A percentile compares a stretch with the other conserved stretches of the same genome.
Conservation (phyloP, 768 basidiomycete species). For the Rhodotorula babjevae region DNA sequence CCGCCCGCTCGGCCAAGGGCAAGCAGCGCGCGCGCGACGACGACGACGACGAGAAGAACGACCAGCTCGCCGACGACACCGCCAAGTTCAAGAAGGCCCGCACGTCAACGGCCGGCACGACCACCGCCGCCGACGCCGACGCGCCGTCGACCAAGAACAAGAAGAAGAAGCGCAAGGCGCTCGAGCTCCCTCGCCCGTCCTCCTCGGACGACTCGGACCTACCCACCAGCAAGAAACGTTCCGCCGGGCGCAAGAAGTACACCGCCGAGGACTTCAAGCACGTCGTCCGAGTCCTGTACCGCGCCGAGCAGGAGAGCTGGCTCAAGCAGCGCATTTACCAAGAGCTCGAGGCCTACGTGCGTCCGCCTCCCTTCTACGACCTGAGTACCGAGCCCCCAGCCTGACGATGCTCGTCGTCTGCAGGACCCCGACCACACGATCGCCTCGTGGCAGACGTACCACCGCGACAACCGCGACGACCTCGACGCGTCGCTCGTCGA, state of each 20-base stretch:
- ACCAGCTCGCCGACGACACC: too few species aligned
- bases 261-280: not conserved
- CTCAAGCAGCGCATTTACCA: not conserved
- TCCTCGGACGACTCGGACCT: not conserved
- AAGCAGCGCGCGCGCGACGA: not conserved
- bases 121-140: too few species aligned
- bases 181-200: not conserved
- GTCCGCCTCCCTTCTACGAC: not conserved
- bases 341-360: not conserved
- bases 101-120: too few species aligned
- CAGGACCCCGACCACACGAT: slow-evolving; percentile 4
- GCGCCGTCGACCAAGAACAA: not conserved
- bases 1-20: not conserved
- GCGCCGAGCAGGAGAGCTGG: not conserved
- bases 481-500: not conserved
- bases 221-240: not conserved
- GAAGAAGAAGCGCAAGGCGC: not conserved
- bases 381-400: not conserved
- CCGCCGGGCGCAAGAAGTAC: not conserved
- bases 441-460: slow-evolving; percentile 11
- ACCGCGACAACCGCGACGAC: not conserved
- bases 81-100: not conserved
- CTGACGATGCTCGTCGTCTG: not conserved
- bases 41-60: not conserved
- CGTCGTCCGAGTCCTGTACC: not conserved